Evolutionary conservation across 257 asterid genomes (phyloP), one percentile per base, ranked within the genome.

Genomic region (Nicotiana knightiana): DNA sequence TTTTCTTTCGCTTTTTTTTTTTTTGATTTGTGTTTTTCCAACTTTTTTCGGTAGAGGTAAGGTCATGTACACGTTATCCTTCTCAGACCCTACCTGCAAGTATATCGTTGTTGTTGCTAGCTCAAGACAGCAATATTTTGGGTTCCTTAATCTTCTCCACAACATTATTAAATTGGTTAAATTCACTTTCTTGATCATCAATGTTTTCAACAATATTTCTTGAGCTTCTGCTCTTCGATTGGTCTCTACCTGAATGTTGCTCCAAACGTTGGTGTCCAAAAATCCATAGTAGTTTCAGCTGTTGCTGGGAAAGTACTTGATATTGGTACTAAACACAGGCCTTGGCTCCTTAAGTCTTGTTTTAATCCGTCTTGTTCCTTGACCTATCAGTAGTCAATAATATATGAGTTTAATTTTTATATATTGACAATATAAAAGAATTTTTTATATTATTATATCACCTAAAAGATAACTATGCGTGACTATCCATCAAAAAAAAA

Each of bases 261-360:
- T 33, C 94, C 94, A 16, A 89, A 87, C 51, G 91, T 85, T 55
- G 97, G 95, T 82, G 92, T 85, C 98, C 97, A 91, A 83, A 92
- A 93, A 86, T 90, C 97, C 30, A 89, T 58, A 11, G 91, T 83
- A 3, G 87, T 87, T 83, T 90, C 97, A 12, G 97, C 84, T 30
- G 92, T 92, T 63, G 89, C 88, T 5, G 98, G 93, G 63, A 94
- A 91, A 15, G 94, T 94, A 88, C 92, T 90, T 21, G 98, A 90
- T 71, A 93, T 81, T 58, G 98, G 97, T 76, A 94, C 95, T 66
- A 94, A 92, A 85, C 97, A 94, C 43, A 94, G 92, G 16, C 97
- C 98, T 30, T 90, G 85, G 85, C 92, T 90, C 85, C 80, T 91
- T 86, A 94, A 79, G 78, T 89, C 97, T 81, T 85, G 85, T 18